Base-by-base conservation (phyloP, 208 protist species). In the Wallacemonas sp. region DNA sequence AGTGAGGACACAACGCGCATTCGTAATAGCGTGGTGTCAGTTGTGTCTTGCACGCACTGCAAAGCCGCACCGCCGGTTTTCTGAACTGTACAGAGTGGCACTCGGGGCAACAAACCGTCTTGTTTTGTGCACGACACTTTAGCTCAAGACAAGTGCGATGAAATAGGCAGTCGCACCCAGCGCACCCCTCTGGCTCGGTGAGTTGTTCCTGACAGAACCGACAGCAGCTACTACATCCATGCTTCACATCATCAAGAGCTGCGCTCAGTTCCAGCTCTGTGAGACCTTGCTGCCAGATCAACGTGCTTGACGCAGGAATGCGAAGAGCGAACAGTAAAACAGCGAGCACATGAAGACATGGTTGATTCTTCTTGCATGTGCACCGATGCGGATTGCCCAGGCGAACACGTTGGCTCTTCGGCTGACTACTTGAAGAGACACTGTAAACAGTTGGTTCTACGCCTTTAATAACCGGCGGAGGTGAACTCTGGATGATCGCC, bases 281-380 rank as follows among this genome's bases (percentile, higher is more conserved):
- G 29, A 93, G 76, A 12, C 76, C 68, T 2, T 38, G 48, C 64
- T 95, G 90, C 86, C 85, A 95, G 37, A 92, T 42, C 17, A 83
- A 26, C 1, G 79, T 63, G 66, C 89, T 89, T 27, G 60, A 63
- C 9, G 41, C 32, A 0, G 46, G 32, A n/a, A 93, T 26, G 9
- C 66, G 66, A 46, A 86, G 85, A 5, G 67, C 62, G 22, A 72
- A 78, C 17, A 76, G 58, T 34, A 95, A 59, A 10, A 93, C 63
- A 57, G 79, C 78, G 17, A 95, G 59, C 42, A 85, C 44, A 64
- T 95, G 90, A 21, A 83, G 5, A 50, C 90, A 95, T 10, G 83
- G 78, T 33, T 92, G 81, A 9, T 45, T 57, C 0, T 66, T 46
- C 12, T 44, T 0, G 46, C 85, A 93, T 3, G 81, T 82, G 57